phyloP scores from a whole-genome alignment of 1,139 yeast species.

The Debaryomyces nepalensis region DNA sequence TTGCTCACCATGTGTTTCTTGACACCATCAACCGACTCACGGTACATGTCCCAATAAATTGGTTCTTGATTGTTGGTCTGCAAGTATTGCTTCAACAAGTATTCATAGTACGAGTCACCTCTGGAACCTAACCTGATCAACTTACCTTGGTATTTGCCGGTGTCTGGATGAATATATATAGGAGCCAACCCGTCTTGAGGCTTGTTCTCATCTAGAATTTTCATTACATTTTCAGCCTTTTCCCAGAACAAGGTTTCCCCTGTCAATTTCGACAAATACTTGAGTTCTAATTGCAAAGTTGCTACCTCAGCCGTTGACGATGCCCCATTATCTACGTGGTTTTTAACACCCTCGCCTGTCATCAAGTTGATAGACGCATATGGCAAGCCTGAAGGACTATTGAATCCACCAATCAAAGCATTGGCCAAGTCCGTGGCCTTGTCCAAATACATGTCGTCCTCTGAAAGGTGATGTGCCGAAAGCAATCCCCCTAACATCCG shows the following conservation, averaged over 20 bases:
- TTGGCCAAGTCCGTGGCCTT: conserved; percentile 79
- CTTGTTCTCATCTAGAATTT: conserved; percentile 56
- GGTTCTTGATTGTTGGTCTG: conserved; percentile 69
- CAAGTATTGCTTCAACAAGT: conserved; percentile 81
- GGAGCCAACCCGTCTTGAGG: conserved; percentile 85
- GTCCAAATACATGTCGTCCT: conserved; percentile 72
- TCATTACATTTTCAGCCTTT: conserved; percentile 73
- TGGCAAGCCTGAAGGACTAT: conserved; percentile 70
- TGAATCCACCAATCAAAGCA: conserved; percentile 68
- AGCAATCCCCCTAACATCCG: conserved; percentile 92
- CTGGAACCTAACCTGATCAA: conserved; percentile 83
- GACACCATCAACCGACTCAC: conserved; percentile 75
- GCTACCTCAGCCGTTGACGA: conserved; percentile 91
- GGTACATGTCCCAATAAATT: conserved; percentile 74
- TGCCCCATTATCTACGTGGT: conserved; percentile 66
- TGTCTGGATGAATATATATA: conserved; percentile 73
- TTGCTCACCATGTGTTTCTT: conserved; percentile 62
- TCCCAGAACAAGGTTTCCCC: conserved; percentile 83
- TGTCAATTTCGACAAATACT: conserved; percentile 77
- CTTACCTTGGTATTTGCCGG: conserved; percentile 68
- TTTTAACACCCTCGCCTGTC: conserved; percentile 61
- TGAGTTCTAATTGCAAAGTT: conserved; percentile 86
- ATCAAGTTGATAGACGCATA: conserved; percentile 76
- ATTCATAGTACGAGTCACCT: conserved; percentile 94
- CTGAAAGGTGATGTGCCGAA: conserved; percentile 76